Base-by-base conservation (phyloP, 768 basidiomycete species). In the Roridomyces roridus region DNA sequence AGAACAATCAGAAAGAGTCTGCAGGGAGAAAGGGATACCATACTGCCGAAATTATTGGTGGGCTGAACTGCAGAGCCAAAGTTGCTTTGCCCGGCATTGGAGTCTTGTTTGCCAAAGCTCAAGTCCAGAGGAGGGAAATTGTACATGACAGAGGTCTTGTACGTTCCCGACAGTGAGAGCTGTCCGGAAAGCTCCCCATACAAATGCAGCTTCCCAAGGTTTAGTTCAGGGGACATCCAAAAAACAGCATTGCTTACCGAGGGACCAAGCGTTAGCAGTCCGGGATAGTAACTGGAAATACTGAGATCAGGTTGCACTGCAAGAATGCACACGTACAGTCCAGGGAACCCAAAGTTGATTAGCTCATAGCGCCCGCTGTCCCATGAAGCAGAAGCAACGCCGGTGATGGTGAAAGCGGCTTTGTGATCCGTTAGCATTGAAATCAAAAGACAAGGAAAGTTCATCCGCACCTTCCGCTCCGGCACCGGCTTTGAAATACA, bases 191-290 rank as follows among this genome's bases (percentile, higher is more conserved):
- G 37, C 21, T 51, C 41, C 3, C 56, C 56, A 18, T 57, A 57
- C 10, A 57, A 36, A 46, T 57, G 49, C 3, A 57, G 44, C 26
- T 21, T 8, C 15, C 29, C 7, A 31, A 31, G 14, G n/a, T 39
- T 39, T 17, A 17, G 37, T 7, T n/a, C 14, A 20, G 37, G 37
- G 6, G 6, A 17, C 29, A 6, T 14, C 6, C 29, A 6, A 31
- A 14, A 31, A 31, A 14, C 6, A 31, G 14, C 29, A 6, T 14
- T 14, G 29, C 37, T 39, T 20, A 65, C 55, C 10, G 59, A 57
- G 12, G 67, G 67, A 2, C 67, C 67, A 8, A 68, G 43, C 5
- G 67, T 68, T 11, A 68, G 55, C 10, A 65, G 46, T 25, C 65
- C 47, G 45, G 55, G 55, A 44, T 57, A 57, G n/a, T 44, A 49